Conservation (phyloP, 1,284 basidiomycete species). For the Fereydounia khargensis region DNA sequence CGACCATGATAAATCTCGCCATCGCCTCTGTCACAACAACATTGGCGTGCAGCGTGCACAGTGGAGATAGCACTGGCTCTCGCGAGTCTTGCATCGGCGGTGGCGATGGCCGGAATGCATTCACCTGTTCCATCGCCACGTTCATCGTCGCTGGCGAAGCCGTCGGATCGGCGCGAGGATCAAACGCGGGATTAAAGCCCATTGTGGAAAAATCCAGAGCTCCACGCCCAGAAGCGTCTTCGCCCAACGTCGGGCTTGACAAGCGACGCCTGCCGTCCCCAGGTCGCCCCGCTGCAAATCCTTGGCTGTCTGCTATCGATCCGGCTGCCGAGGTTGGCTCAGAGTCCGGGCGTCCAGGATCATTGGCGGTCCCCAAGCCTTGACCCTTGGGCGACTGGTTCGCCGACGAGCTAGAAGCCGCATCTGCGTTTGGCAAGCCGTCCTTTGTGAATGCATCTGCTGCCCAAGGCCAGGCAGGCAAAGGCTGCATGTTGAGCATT, state of each 20-base stretch:
- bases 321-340: no score
- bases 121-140: slow-evolving; percentile 16
- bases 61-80: slow-evolving; percentile 22
- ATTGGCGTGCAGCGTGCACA: slow-evolving; percentile 44
- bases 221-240: background rate
- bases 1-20: slow-evolving; percentile 33
- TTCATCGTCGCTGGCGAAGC: background rate
- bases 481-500: background rate
- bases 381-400: slow-evolving; percentile 5
- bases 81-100: slow-evolving; percentile 3
- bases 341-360: no score
- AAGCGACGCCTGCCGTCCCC: no score
- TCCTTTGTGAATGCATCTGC: slow-evolving; percentile 25
- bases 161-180: background rate
- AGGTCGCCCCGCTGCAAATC: no score
- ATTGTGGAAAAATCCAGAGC: slow-evolving; percentile 8
- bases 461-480: slow-evolving; percentile 26
- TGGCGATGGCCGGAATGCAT: slow-evolving; percentile 31
- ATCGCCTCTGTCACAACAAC: slow-evolving; percentile 37
- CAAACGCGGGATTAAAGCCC: no score
- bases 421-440: slow-evolving; percentile 17
- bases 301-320: no score
- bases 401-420: slow-evolving; percentile 12
- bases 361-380: background rate
- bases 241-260: no score